Percentiles rank a stretch among this genome's conserved stretches.
Evolutionary conservation across 352 stramenopile genomes (phyloP).

Genomic region (Thraustochytrium sp.): DNA sequence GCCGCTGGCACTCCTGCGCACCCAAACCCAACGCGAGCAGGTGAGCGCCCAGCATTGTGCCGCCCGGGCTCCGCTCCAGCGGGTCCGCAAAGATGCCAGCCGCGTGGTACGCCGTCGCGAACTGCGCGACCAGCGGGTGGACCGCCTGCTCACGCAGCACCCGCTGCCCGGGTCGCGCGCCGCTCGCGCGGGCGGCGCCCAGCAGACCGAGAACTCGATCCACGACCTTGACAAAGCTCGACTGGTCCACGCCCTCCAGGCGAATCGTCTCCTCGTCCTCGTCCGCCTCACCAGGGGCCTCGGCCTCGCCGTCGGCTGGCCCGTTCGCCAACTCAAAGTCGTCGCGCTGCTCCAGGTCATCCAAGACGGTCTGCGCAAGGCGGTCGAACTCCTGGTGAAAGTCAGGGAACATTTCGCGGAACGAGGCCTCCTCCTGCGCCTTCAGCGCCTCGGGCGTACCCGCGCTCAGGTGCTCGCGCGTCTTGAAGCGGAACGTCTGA

Average conservation of each 20-base stretch:
- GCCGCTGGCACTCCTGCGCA: background rate
- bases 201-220: background rate
- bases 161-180: too few relatives aligned
- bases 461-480: constrained; percentile 51
- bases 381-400: constrained; percentile 62
- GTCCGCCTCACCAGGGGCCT: background rate
- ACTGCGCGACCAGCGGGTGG: background rate
- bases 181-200: background rate
- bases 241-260: background rate
- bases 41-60: constrained; percentile 55
- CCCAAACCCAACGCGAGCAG: constrained; percentile 58
- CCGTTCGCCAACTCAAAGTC: constrained; percentile 18
- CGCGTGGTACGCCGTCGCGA: constrained; percentile 2
- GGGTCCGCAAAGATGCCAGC: constrained; percentile 9
- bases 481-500: constrained; percentile 52
- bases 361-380: constrained; percentile 43
- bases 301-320: background rate
- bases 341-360: constrained; percentile 12
- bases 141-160: background rate
- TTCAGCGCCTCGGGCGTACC: constrained; percentile 39
- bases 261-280: background rate
- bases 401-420: constrained; percentile 84
- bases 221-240: background rate
- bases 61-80: background rate
- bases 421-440: constrained; percentile 67